phyloP scores from a whole-genome alignment of 2,329 filamentous ascomycete species.

The Phialemonium atrogriseum region DNA sequence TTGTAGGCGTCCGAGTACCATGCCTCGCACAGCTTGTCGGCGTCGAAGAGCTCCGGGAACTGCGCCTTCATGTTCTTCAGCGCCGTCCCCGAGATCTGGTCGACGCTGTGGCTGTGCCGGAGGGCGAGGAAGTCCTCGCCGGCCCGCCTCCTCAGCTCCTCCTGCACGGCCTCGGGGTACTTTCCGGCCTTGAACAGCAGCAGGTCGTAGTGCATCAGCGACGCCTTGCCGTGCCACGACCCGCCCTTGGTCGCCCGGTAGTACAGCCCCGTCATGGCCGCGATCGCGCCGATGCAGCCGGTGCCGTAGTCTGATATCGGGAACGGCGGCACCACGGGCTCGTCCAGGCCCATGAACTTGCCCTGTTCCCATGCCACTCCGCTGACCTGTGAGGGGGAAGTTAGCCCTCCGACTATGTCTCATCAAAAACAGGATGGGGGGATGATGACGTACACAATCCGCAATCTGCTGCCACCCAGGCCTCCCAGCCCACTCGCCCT shows the following conservation, averaged over 20 bases:
- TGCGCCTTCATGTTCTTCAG: slow-evolving; percentile 43
- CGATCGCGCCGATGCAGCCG: slow-evolving; percentile 62
- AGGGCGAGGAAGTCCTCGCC: slow-evolving; percentile 47
- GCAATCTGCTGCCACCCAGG: slow-evolving; percentile 68
- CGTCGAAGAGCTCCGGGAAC: slow-evolving; percentile 44
- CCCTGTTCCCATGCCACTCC: slow-evolving; percentile 56
- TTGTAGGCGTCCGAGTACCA: not conserved
- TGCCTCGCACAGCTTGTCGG: slow-evolving; percentile 20
- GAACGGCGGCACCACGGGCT: slow-evolving; percentile 59
- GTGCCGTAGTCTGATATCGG: slow-evolving; percentile 62
- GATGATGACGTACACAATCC: slow-evolving; percentile 36
- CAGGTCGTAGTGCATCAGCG: slow-evolving; percentile 60
- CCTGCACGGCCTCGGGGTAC: slow-evolving; percentile 44
- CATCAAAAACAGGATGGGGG: not conserved
- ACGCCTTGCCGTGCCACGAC: slow-evolving; percentile 57
- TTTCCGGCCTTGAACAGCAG: slow-evolving; percentile 53
- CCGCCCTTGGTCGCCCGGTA: slow-evolving; percentile 55
- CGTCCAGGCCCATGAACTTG: slow-evolving; percentile 50
- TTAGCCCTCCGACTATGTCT: not conserved
- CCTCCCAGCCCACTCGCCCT: slow-evolving; percentile 50
- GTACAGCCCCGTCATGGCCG: slow-evolving; percentile 56
- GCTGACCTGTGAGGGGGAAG: slow-evolving; percentile 21
- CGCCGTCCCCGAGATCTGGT: slow-evolving; percentile 54
- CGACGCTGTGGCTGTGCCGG: slow-evolving; percentile 54
- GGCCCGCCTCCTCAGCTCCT: slow-evolving; percentile 37